These are phyloP conservation scores for Saturnispora besseyi DNA, from an alignment of 805 yeast genomes.

Conservation along the genomic window DNA sequence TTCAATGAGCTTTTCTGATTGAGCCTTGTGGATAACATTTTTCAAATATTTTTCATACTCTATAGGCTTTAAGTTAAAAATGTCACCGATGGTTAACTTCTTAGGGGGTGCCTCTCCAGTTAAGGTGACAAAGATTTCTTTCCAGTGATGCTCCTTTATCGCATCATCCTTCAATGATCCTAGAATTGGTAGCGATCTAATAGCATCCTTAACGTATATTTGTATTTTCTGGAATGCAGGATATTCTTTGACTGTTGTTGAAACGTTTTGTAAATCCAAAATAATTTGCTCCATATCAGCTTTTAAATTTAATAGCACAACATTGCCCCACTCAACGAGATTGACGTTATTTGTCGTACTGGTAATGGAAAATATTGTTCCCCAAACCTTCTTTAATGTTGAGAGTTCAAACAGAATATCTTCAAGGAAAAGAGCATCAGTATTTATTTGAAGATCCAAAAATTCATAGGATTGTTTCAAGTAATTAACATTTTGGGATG, in stretches of 20 bases:
- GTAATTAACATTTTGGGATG: slow-evolving; percentile 13
- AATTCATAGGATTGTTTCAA: slow-evolving; percentile 28
- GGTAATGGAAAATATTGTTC: slow-evolving; percentile 45
- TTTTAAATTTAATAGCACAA: slow-evolving; percentile 38
- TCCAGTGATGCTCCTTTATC: slow-evolving; percentile 64
- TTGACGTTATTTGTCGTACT: slow-evolving; percentile 36
- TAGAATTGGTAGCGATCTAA: slow-evolving; percentile 33
- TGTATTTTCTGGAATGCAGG: slow-evolving; percentile 59
- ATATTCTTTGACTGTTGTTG: slow-evolving; percentile 54
- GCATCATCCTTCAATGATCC: slow-evolving; percentile 45
- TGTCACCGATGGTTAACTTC: slow-evolving; percentile 43
- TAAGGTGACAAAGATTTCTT: slow-evolving; percentile 31
- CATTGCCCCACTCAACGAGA: slow-evolving; percentile 38
- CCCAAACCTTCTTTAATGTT: slow-evolving; percentile 58
- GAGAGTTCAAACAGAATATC: slow-evolving; percentile 38
- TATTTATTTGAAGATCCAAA: slow-evolving; percentile 20
- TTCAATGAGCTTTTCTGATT: slow-evolving; percentile 61
- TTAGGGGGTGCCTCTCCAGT: slow-evolving; percentile 10
- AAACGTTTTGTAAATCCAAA: slow-evolving; percentile 39
- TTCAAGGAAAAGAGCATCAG: slow-evolving; percentile 22
- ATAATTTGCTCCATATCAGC: slow-evolving; percentile 43
- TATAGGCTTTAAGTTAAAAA: slow-evolving; percentile 48
- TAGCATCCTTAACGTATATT: slow-evolving; percentile 31
- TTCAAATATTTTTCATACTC: slow-evolving; percentile 39
- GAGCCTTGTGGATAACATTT: slow-evolving; percentile 51